A percentile compares a stretch with the other conserved stretches of the same genome.
Conservation (phyloP, 768 basidiomycete genomes). For the Mycena rosella region DNA sequence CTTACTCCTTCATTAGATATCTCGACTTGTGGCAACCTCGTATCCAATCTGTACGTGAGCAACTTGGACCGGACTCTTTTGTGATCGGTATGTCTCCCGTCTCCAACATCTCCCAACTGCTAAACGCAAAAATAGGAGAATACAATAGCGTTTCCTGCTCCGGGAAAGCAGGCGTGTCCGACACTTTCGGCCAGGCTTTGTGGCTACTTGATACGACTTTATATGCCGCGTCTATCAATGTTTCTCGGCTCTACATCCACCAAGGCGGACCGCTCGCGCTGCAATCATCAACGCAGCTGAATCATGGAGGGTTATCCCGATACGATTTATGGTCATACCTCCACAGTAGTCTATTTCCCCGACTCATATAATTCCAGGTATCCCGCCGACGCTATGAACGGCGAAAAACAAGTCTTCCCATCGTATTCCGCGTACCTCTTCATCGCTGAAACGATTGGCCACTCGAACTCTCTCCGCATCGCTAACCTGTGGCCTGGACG, state of each 20-base stretch:
- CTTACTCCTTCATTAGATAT: conserved; percentile 49
- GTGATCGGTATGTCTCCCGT: conserved; percentile 53
- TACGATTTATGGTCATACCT: conserved; percentile 60
- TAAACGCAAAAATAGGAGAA: conserved; percentile 53
- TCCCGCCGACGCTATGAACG: conserved; percentile 61
- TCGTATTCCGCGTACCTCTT: conserved; percentile 67
- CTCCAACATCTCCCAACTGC: background rate
- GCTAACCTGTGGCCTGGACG: conserved; percentile 66
- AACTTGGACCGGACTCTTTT: conserved; percentile 62
- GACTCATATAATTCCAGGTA: conserved; percentile 49
- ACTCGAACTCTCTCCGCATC: conserved; percentile 57
- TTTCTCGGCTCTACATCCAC: conserved; percentile 67
- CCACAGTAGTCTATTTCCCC: no score
- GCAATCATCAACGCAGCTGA: conserved; percentile 63
- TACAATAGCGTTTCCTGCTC: conserved; percentile 69
- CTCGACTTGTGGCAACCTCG: conserved; percentile 70
- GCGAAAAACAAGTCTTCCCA: conserved; percentile 65
- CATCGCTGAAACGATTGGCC: conserved; percentile 60
- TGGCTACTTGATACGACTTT: conserved; percentile 65
- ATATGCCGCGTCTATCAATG: conserved; percentile 63
- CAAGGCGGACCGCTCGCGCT: conserved; percentile 66
- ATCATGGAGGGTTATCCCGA: conserved; percentile 60
- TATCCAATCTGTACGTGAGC: conserved; percentile 59
- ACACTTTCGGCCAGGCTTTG: conserved; percentile 68
- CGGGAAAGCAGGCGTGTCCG: conserved; percentile 62